Evolutionary conservation across 768 basidiomycete species (phyloP), one percentile per base, ranked within the genome.

Genomic region (Boletus rex-veris): DNA sequence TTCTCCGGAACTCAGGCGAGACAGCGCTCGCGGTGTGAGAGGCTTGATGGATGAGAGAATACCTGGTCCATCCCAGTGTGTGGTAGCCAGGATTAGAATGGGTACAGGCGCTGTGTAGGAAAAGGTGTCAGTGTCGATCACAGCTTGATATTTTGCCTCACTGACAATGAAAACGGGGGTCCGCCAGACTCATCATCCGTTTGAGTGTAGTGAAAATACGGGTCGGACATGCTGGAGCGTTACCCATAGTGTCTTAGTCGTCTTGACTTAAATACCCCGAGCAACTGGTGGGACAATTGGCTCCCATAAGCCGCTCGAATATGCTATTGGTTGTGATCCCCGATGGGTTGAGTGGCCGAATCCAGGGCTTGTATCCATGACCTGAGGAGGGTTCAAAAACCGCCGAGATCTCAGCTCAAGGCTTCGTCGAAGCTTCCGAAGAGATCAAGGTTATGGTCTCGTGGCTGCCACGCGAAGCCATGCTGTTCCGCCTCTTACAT

Each of bases 401-500:
- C 8, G 37, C 31, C 37, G 45, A 12, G 45, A 43, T n/a, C 31
- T 21, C 41, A 33, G 35, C 10, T 18, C 10, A 28, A 33, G 8
- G 18, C 18, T 16, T 26, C 39, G 11, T 38, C 43, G 19, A 46
- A 42, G 21, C 7, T 3, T 14, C 6, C 8, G 12, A 15, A n/a
- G 36, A 24, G 19, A 46, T 47, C 19, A 28, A 28, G 28, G 28
- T 28, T 45, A 37, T 6, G 21, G 16, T 37, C 62, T 57, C 53
- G 62, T 58, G 55, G 52, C 43, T 55, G 21, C 52, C 60, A 65
- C 64, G 63, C 40, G 59, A 44, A 18, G 37, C 53, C 60, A 55
- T 58, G 45, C 58, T 65, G 58, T 54, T 38, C 44, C 19, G 35
- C 37, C 12, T 19, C 33, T 53, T 57, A 57, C 61, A 42, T 52